phyloP scores from a whole-genome alignment of 345 rosid species.

The Hirschfeldia incana region DNA sequence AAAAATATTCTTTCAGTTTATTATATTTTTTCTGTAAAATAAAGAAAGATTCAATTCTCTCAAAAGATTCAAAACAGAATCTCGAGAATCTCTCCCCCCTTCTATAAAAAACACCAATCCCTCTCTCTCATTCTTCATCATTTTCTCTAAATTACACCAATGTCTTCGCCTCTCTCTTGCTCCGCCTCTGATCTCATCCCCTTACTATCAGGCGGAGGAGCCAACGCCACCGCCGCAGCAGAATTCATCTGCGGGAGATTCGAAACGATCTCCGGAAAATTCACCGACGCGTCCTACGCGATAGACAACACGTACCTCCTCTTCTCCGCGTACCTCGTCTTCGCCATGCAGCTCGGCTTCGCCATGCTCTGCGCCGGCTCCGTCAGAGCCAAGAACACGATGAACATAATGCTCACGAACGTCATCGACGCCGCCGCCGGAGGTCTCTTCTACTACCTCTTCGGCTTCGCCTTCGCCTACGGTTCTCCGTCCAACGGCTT shows the following conservation, averaged over 20 bases:
- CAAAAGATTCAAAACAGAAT: slow-evolving; percentile 33
- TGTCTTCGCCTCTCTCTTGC: slow-evolving; percentile 33
- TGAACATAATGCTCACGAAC: slow-evolving; percentile 48
- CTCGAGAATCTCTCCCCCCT: slow-evolving; percentile 30
- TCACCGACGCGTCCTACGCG: slow-evolving; percentile 43
- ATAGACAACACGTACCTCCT: slow-evolving; percentile 50
- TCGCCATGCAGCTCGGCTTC: slow-evolving; percentile 49
- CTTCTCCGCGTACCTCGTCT: slow-evolving; percentile 49
- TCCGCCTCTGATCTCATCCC: slow-evolving; percentile 33
- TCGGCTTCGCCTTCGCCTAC: slow-evolving; percentile 40
- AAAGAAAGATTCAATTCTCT: slow-evolving; percentile 28
- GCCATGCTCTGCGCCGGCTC: slow-evolving; percentile 57
- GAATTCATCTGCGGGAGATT: slow-evolving; percentile 39
- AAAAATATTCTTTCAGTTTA: not conserved
- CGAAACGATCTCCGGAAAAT: slow-evolving; percentile 28
- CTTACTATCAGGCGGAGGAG: slow-evolving; percentile 27
- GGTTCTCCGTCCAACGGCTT: slow-evolving; percentile 40
- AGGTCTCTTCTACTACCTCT: slow-evolving; percentile 40
- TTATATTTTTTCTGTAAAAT: no score
- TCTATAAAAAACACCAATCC: not conserved
- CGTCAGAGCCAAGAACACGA: slow-evolving; percentile 45
- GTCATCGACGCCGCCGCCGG: slow-evolving; percentile 45
- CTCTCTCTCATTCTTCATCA: not conserved
- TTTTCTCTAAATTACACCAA: not conserved
- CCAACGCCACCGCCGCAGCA: slow-evolving; percentile 34